Base-by-base conservation (phyloP, 2,329 filamentous ascomycete genomes). In the Neodidymelliopsis sp. region DNA sequence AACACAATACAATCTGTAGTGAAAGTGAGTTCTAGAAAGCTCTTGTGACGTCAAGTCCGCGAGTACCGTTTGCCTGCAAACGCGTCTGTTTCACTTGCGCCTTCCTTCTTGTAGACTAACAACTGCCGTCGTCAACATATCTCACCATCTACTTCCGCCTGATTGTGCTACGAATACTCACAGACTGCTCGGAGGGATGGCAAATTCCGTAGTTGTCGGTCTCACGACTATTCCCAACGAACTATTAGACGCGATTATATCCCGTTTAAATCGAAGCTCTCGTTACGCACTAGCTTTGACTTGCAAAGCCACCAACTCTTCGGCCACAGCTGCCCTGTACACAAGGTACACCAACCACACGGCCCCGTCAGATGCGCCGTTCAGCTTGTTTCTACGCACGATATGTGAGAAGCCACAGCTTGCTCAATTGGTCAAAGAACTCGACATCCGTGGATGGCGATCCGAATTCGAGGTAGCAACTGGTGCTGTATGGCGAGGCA, bases 371-470 rank as follows among this genome's bases (percentile, higher is more conserved):
- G 29, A 39, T 11, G n/a, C 16, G 7, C 36, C 36, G 1, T 35
- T 35, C 12, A 11, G 40, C 13, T n/a, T 35, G n/a, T 40, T 35
- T n/a, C 13, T 40, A 15, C 36, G 23, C 13, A 47, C 44, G 6
- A 4, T 47, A 7, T 47, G 36, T 16, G 44, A 35, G 18, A n/a
- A 11, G 1, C n/a, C 29, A 5, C 18, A 53, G 11, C 42, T 47
- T 18, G 42, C 41, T 23, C 41, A 29, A 0, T 41, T 44, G 20
- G 46, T 56, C 5, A 53, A 41, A 4, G 13, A 4, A 2, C 19
- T 56, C 9, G 35, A 54, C 10, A 48, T 54, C 4, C 49, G 46
- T 6, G 53, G 49, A 6, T 56, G 49, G 46, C 50, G 53, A 12
- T 53, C 53, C 9, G 39, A 54, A 7, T 45, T 37, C 20, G 44